Evolutionary conservation across 2,329 filamentous ascomycete genomes (phyloP).

Genomic region (Trichoderma harzianum): DNA sequence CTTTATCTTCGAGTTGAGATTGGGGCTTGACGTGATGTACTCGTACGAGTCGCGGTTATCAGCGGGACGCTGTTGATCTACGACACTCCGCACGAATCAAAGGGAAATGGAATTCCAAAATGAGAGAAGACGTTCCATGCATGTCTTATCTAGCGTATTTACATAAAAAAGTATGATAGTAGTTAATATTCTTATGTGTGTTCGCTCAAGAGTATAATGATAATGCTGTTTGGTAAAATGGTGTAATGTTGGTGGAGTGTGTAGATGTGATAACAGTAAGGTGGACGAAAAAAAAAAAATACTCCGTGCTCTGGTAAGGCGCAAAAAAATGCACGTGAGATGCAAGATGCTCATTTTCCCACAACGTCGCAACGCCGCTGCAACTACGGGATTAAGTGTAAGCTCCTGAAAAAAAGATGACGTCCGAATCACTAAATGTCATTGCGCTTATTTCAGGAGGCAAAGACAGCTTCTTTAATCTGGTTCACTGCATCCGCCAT

Average conservation of each 20-base stretch:
- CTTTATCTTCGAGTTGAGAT: not conserved
- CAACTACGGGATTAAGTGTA: not conserved
- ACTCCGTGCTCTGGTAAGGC: not conserved
- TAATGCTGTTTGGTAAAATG: not conserved
- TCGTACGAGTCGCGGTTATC: not conserved
- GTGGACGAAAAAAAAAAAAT: not conserved
- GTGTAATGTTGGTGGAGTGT: not conserved
- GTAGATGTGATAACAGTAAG: not conserved
- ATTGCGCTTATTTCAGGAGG: conserved; percentile 93
- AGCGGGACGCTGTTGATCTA: not conserved
- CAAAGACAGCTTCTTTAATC: conserved; percentile 93
- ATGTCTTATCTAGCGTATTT: not conserved
- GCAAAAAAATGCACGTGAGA: conserved; percentile 19
- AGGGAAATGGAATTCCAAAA: not conserved
- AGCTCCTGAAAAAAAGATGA: conserved; percentile 33
- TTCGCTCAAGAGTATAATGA: not conserved
- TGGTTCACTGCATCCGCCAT: conserved; percentile 84
- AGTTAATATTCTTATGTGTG: not conserved
- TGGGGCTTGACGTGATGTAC: not conserved
- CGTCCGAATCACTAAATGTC: conserved; percentile 60
- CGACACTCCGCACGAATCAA: not conserved
- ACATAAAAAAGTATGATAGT: not conserved
- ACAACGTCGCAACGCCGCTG: not conserved
- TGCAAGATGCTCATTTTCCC: not conserved
- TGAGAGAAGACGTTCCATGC: not conserved